Evolutionary conservation across 257 asterid species (phyloP), one percentile per base, ranked within the genome.

Genomic region (Agastache rugosa): DNA sequence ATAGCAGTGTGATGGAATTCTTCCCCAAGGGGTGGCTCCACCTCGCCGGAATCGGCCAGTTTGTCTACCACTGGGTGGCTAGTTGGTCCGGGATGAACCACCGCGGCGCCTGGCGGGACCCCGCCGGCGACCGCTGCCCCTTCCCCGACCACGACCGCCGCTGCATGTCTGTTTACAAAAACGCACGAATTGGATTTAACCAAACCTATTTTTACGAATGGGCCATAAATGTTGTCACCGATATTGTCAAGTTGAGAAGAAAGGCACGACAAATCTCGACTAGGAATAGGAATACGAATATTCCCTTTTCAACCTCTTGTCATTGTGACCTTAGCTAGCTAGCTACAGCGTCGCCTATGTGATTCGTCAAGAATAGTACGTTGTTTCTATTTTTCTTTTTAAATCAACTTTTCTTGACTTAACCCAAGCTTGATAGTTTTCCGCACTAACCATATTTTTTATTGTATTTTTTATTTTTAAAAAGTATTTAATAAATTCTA

Each of bases 11-110:
- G 0, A 77, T 90, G 88, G 97, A 92, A 25, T 88, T 92, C 69
- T 92, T 88, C 68, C 96, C 97, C 0, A 85, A 88, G 65, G 97
- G 97, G 0, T 92, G 97, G 97, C 82, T 88, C 14, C 78, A 90
- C 59, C 83, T 83, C 14, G 97, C 96, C 16, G 97, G 96, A 0
- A 79, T 90, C 6, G 96, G 96, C 1, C 97, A 92, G 50, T 92
- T 69, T 22, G 96, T 90, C 4, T 84, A 82, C 80, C 96, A 87
- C 61, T 92, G 97, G 96, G 71, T 90, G 3, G 96, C 96, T 11
- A 79, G 81, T 63, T 87, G 96, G 96, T 88, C 93, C 0, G 96
- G 96, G 69, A 92, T 92, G 96, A 80, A 54, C 65, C 96, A 90
- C 84, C 79, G 79, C 37, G 96, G 97, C 6, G 96, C 96, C 2